A percentile compares a stretch with the other conserved stretches of the same genome.
Conservation (phyloP, 2,329 filamentous ascomycete genomes). For the Pseudogymnoascus sp. region DNA sequence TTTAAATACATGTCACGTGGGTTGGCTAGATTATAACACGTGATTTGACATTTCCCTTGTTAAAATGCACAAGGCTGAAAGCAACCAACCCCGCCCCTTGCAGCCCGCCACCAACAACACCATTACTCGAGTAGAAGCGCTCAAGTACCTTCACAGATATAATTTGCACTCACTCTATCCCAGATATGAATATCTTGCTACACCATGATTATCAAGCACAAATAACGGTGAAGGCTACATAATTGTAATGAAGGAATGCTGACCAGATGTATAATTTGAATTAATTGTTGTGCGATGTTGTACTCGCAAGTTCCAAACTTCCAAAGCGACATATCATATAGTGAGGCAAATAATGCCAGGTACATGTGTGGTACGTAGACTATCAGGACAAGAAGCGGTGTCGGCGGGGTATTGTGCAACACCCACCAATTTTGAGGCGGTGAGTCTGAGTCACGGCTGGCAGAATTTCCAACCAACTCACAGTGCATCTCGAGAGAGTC, state of each 20-base stretch:
- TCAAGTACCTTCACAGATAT: not conserved
- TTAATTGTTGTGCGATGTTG: not conserved
- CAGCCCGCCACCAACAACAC: not conserved
- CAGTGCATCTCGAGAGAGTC: constrained; percentile 4
- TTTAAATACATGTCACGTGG: too few relatives aligned
- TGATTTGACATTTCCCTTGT: not conserved
- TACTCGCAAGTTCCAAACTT: not conserved
- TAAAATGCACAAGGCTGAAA: not conserved
- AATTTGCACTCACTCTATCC: not conserved
- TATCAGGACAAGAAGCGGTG: not conserved
- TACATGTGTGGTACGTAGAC: not conserved
- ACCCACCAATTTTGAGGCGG: not conserved
- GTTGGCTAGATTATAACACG: not conserved
- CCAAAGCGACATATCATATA: not conserved
- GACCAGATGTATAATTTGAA: not conserved
- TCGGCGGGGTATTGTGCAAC: not conserved
- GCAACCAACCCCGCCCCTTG: not conserved
- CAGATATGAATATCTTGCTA: not conserved
- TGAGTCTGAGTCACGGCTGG: constrained; percentile 12
- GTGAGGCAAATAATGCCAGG: not conserved
- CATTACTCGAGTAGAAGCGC: not conserved
- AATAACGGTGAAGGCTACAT: not conserved
- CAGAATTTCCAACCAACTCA: constrained; percentile 13
- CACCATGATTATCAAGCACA: not conserved
- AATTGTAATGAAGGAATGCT: not conserved